phyloP scores from a whole-genome alignment of 2,329 filamentous ascomycete species.

The Paraconiothyrium sp. region DNA sequence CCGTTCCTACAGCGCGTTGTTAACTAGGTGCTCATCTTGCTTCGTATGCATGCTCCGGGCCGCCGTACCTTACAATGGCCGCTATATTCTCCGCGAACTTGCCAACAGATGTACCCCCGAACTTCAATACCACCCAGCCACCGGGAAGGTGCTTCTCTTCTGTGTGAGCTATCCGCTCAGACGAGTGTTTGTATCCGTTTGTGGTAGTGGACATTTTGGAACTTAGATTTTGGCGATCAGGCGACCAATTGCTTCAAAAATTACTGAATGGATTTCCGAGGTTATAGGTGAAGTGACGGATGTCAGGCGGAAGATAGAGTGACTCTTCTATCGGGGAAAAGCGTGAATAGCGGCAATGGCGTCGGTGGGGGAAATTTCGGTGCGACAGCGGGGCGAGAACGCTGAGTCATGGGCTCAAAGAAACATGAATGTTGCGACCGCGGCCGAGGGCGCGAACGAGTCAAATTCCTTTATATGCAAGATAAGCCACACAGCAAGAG shows the following conservation, averaged over 20 bases:
- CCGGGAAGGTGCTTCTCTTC: conserved; percentile 60
- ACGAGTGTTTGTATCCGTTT: conserved; percentile 46
- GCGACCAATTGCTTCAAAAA: not conserved
- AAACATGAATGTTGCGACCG: not conserved
- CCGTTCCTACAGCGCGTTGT: conserved; percentile 48
- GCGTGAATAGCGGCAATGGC: conserved; percentile 9
- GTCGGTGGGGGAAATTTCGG: conserved; percentile 13
- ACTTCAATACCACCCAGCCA: conserved; percentile 90
- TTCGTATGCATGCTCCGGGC: not conserved
- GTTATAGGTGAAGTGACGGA: not conserved
- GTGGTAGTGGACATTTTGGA: conserved; percentile 37
- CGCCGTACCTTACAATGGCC: conserved; percentile 68
- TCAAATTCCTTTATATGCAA: not conserved
- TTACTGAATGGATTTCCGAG: not conserved
- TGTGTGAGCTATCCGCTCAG: conserved; percentile 52
- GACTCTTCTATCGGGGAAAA: conserved; percentile 2
- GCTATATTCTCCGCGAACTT: conserved; percentile 78
- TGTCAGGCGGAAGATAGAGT: not conserved
- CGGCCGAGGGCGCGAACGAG: not conserved
- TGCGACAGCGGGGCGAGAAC: conserved; percentile 2
- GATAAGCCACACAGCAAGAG: not conserved
- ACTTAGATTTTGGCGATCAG: not conserved
- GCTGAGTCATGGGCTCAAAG: conserved; percentile 7
- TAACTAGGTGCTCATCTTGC: not conserved
- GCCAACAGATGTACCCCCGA: conserved; percentile 93